These are phyloP conservation scores for Wickerhamiella alocasiicola DNA, from an alignment of 805 yeast species.

Conservation along the genomic window DNA sequence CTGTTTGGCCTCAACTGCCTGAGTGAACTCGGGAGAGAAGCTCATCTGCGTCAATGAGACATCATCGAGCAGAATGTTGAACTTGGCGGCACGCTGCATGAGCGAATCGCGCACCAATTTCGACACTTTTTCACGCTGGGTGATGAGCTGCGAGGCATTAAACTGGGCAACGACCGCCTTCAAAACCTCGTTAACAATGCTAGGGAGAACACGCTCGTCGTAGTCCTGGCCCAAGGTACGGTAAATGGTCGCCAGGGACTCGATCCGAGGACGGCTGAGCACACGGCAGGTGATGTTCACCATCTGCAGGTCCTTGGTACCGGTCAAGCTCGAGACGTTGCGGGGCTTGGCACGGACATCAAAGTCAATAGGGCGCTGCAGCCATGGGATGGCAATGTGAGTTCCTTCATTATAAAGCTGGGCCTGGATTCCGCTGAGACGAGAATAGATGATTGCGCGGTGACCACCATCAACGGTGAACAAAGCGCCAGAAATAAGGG, in stretches of 20 bases:
- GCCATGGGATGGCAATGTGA: slow-evolving; percentile 86
- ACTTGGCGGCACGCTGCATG: slow-evolving; percentile 80
- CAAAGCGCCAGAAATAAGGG: slow-evolving; percentile 41
- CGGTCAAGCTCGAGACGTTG: slow-evolving; percentile 89
- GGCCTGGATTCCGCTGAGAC: slow-evolving; percentile 73
- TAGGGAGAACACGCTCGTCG: slow-evolving; percentile 93
- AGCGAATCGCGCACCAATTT: slow-evolving; percentile 81
- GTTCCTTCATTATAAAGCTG: slow-evolving; percentile 87
- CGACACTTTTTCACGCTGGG: slow-evolving; percentile 97
- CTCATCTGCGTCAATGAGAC: slow-evolving; percentile 96
- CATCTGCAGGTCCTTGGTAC: slow-evolving; percentile 98
- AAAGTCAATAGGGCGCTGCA: slow-evolving; percentile 82
- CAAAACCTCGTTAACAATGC: slow-evolving; percentile 95
- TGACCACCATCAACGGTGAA: slow-evolving; percentile 98
- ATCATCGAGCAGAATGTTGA: slow-evolving; percentile 81
- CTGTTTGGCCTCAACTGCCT: slow-evolving; percentile 97
- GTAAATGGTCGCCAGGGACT: slow-evolving; percentile 68
- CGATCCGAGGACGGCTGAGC: slow-evolving; percentile 72
- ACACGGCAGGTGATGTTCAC: slow-evolving; percentile 99
- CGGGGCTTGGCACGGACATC: slow-evolving; percentile 97
- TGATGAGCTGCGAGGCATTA: slow-evolving; percentile 94
- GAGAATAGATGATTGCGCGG: slow-evolving; percentile 86
- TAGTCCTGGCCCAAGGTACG: slow-evolving; percentile 90
- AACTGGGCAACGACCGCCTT: slow-evolving; percentile 96
- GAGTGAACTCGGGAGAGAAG: slow-evolving; percentile 93